Conservation (phyloP, 2,329 filamentous ascomycete genomes). For the Aspergillus fumigatiaffinis region DNA sequence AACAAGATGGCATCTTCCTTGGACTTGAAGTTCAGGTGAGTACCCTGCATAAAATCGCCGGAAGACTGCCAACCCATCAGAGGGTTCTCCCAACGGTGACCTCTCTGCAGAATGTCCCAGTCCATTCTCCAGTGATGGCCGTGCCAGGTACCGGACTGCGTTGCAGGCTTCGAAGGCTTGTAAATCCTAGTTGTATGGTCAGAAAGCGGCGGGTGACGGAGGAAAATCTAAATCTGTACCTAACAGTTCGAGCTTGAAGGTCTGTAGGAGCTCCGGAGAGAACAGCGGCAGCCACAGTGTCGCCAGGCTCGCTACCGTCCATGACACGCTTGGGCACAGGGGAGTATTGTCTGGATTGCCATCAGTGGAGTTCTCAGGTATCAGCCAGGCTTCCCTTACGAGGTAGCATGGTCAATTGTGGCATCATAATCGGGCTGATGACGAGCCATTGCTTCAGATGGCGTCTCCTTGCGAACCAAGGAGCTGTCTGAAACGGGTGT, state of each 20-base stretch:
- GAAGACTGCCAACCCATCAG: constrained; percentile 99
- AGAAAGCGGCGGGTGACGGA: constrained; percentile 5
- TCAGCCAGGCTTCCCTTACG: constrained; percentile 55
- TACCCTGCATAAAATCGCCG: constrained; percentile 91
- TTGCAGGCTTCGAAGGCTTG: constrained; percentile 86
- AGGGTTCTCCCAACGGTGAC: constrained; percentile 96
- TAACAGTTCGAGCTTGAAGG: constrained; percentile 87
- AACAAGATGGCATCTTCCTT: constrained; percentile 95
- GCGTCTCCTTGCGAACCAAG: constrained; percentile 49
- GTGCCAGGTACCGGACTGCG: constrained; percentile 88
- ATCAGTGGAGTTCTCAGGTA: constrained; percentile 21
- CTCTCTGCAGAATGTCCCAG: constrained; percentile 90
- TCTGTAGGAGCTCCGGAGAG: constrained; percentile 91
- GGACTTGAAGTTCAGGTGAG: constrained; percentile 79
- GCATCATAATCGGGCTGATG: constrained; percentile 80
- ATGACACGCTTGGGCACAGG: constrained; percentile 85
- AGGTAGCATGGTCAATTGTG: constrained; percentile 81
- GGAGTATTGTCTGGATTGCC: constrained; percentile 68
- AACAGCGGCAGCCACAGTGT: constrained; percentile 73
- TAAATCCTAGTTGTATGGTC: constrained; percentile 66
- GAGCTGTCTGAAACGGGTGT: constrained; percentile 37
- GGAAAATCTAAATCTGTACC: constrained; percentile 53
- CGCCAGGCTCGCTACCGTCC: constrained; percentile 79
- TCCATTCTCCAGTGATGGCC: constrained; percentile 92
- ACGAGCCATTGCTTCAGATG: constrained; percentile 50